Conservation (phyloP, 1,284 basidiomycete genomes). For the Ceratobasidium theobromae region DNA sequence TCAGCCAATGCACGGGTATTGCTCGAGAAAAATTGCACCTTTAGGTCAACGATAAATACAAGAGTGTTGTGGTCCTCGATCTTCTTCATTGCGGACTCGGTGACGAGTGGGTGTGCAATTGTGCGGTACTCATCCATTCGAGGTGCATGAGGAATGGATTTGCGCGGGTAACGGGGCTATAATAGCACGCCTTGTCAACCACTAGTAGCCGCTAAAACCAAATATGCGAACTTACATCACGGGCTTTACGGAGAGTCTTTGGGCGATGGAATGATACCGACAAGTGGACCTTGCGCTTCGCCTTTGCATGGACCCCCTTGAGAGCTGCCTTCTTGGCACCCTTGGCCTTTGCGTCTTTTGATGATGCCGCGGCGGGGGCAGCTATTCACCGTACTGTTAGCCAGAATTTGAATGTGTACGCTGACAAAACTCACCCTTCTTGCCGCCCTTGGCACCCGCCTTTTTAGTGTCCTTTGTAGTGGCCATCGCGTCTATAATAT, state of each 20-base stretch:
- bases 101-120: slow-evolving; percentile 83
- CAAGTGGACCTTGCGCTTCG: slow-evolving; percentile 80
- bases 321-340: slow-evolving; percentile 95
- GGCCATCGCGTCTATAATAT: slow-evolving; percentile 19
- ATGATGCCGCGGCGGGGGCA: slow-evolving; percentile 47
- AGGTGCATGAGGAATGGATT: slow-evolving; percentile 90
- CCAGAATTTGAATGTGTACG: neutral
- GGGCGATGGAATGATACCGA: slow-evolving; percentile 96
- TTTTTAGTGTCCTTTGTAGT: slow-evolving; percentile 27
- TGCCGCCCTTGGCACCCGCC: slow-evolving; percentile 9
- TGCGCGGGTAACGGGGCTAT: slow-evolving; percentile 89
- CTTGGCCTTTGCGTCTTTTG: slow-evolving; percentile 82
- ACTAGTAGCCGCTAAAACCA: neutral
- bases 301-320: slow-evolving; percentile 79
- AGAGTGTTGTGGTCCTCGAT: slow-evolving; percentile 99
- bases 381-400: slow-evolving; percentile 34
- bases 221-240: slow-evolving; percentile 45
- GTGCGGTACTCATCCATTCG: slow-evolving; percentile 97
- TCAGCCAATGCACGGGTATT: slow-evolving; percentile 31
- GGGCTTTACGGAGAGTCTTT: slow-evolving; percentile 86
- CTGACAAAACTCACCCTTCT: slow-evolving; percentile 2
- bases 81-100: slow-evolving; percentile 93
- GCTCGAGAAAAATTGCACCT: slow-evolving; percentile 42
- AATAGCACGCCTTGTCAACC: neutral
- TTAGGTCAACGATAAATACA: slow-evolving; percentile 95